Percentiles rank a stretch among this genome's conserved stretches.
Evolutionary conservation across 352 stramenopile species (phyloP).

Genomic region (Globisporangium nunn): DNA sequence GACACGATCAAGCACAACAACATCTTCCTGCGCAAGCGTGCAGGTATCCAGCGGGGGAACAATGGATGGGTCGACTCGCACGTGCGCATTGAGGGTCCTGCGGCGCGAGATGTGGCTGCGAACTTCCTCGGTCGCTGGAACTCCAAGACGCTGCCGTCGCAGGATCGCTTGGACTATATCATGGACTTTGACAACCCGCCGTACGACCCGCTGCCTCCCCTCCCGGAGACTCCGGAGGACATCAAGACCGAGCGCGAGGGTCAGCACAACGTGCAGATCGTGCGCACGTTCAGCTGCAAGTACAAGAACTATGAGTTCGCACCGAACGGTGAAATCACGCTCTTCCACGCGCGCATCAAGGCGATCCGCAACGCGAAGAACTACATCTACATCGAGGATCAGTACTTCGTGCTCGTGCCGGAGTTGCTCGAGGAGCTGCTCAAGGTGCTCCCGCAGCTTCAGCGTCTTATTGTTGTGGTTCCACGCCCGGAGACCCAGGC

Average conservation of each 20-base stretch:
- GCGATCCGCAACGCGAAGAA: slow-evolving; percentile 47
- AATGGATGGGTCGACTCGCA: slow-evolving; percentile 52
- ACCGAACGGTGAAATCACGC: slow-evolving; percentile 36
- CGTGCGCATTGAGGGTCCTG: slow-evolving; percentile 35
- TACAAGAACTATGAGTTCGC: slow-evolving; percentile 49
- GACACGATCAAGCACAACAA: slow-evolving; percentile 49
- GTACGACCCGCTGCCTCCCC: slow-evolving; percentile 11
- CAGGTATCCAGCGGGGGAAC: slow-evolving; percentile 19
- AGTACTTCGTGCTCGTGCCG: slow-evolving; percentile 53
- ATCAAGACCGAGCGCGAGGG: slow-evolving; percentile 4
- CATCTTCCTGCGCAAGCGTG: slow-evolving; percentile 23
- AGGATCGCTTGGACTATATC: slow-evolving; percentile 22
- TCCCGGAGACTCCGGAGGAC: slow-evolving; percentile 6
- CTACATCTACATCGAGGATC: slow-evolving; percentile 64
- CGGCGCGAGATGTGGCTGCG: slow-evolving; percentile 36
- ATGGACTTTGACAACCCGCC: slow-evolving; percentile 43
- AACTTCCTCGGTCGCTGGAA: slow-evolving; percentile 59
- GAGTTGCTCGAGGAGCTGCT: slow-evolving; percentile 36
- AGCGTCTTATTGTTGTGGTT: slow-evolving; percentile 42
- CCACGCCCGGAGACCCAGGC: slow-evolving; percentile 23
- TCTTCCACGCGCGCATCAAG: slow-evolving; percentile 43
- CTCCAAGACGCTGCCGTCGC: slow-evolving; percentile 20
- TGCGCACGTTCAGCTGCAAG: slow-evolving; percentile 51
- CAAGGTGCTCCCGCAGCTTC: slow-evolving; percentile 30
- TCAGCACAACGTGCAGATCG: slow-evolving; percentile 40